These are phyloP conservation scores for Trametes villosa DNA, from an alignment of 768 basidiomycete species.

Conservation along the genomic window DNA sequence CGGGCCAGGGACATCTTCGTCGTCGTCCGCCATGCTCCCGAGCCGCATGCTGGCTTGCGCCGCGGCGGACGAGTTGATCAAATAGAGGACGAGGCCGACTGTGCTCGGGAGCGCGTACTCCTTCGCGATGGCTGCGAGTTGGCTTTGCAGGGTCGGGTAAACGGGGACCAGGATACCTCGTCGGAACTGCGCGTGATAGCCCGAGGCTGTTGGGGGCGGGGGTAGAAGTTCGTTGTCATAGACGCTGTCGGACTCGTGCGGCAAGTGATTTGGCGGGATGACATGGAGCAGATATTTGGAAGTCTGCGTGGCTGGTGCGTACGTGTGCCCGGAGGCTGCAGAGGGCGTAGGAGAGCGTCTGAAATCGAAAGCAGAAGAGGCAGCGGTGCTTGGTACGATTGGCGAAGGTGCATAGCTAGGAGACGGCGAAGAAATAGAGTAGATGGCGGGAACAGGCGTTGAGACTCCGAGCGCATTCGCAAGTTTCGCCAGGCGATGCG, in stretches of 20 bases:
- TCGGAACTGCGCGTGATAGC: slow-evolving; percentile 79
- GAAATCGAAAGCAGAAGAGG: slow-evolving; percentile 45
- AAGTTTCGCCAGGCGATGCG: slow-evolving; percentile 77
- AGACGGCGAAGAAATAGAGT: slow-evolving; percentile 13
- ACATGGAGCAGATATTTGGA: slow-evolving; percentile 83
- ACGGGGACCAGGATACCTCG: slow-evolving; percentile 89
- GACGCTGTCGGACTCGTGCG: slow-evolving; percentile 57
- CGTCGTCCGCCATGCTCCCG: slow-evolving; percentile 14
- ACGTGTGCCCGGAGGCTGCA: slow-evolving; percentile 39
- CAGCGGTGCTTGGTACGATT: slow-evolving; percentile 20
- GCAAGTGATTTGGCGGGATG: slow-evolving; percentile 75
- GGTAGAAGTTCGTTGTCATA: slow-evolving; percentile 52
- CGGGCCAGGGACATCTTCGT: slow-evolving; percentile 65
- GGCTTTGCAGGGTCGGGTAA: slow-evolving; percentile 80
- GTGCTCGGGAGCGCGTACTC: slow-evolving; percentile 93
- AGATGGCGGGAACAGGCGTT: slow-evolving; percentile 65
- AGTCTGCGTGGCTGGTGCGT: slow-evolving; percentile 44
- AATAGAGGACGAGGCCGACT: slow-evolving; percentile 80
- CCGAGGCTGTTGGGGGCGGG: slow-evolving; percentile 62
- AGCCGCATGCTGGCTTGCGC: slow-evolving; percentile 37
- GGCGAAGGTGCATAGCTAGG: slow-evolving; percentile 25
- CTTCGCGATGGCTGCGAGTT: slow-evolving; percentile 85
- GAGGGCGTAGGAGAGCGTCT: slow-evolving; percentile 43
- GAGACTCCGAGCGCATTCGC: slow-evolving; percentile 87
- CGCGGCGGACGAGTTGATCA: slow-evolving; percentile 51